phyloP scores from a whole-genome alignment of 441 rosid species.

The Populus hybrid region DNA sequence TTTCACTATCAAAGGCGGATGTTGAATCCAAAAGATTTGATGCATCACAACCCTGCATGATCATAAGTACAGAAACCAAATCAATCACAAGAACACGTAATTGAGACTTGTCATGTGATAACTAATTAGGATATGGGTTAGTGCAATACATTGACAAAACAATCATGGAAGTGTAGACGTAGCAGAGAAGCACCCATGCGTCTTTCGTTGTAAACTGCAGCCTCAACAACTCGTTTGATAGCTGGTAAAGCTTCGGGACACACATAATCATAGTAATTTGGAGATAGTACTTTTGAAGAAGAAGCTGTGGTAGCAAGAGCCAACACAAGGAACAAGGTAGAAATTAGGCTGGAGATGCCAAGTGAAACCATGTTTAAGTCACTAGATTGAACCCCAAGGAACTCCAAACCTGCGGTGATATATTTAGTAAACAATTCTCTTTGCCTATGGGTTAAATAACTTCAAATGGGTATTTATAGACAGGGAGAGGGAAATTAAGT shows the following conservation, averaged over 20 bases:
- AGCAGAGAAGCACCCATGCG: slow-evolving; percentile 62
- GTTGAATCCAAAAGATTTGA: slow-evolving; percentile 47
- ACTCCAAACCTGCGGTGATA: neutral
- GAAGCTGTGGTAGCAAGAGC: slow-evolving; percentile 16
- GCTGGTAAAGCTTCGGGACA: slow-evolving; percentile 57
- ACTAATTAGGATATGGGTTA: neutral
- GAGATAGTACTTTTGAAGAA: slow-evolving; percentile 26
- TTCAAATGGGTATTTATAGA: neutral
- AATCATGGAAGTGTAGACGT: slow-evolving; percentile 32
- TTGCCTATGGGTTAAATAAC: neutral
- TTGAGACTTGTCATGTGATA: neutral
- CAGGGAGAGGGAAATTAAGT: neutral
- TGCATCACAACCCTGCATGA: slow-evolving; percentile 53
- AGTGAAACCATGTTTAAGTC: slow-evolving; percentile 15
- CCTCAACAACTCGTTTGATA: slow-evolving; percentile 34
- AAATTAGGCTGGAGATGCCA: slow-evolving; percentile 4
- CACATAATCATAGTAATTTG: slow-evolving; percentile 28
- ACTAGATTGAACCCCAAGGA: no score
- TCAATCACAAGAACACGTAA: neutral
- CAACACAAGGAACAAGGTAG: slow-evolving; percentile 10
- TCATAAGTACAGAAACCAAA: no score
- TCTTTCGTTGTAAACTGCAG: slow-evolving; percentile 35
- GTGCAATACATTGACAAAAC: slow-evolving; percentile 43
- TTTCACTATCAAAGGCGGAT: slow-evolving; percentile 27
- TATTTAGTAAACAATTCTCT: neutral